Percentiles rank a stretch among this genome's conserved stretches.
These are phyloP conservation scores for Nyssa sinensis DNA, from an alignment of 148 eudicot genomes.

Conservation along the genomic window DNA sequence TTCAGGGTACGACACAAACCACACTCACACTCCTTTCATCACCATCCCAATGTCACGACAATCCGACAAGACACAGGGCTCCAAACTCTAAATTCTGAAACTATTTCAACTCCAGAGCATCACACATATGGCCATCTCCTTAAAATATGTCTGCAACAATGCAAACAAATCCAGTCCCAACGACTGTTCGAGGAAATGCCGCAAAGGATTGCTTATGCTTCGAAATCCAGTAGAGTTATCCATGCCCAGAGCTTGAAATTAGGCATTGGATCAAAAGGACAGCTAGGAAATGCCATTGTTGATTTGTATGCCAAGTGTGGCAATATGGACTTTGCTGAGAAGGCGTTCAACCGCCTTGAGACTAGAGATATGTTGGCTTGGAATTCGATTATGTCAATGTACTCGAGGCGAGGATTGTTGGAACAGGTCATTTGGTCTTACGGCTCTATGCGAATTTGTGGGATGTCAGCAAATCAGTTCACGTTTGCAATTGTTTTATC, in stretches of 20 bases:
- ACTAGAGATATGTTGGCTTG: slow-evolving; percentile 56
- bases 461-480: slow-evolving; percentile 60
- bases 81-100: not conserved
- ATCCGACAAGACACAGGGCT: slow-evolving; percentile 7
- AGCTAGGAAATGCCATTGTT: slow-evolving; percentile 60
- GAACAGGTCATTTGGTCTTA: slow-evolving; percentile 42
- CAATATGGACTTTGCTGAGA: slow-evolving; percentile 36
- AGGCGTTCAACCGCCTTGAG: slow-evolving; percentile 56
- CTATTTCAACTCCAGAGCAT: slow-evolving; percentile 9
- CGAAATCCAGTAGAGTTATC: slow-evolving; percentile 28
- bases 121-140: slow-evolving; percentile 31
- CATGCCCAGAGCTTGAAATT: slow-evolving; percentile 55
- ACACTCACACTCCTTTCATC: slow-evolving; percentile 13
- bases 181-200: slow-evolving; percentile 70
- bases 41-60: slow-evolving; percentile 17
- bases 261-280: slow-evolving; percentile 48
- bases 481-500: slow-evolving; percentile 69
- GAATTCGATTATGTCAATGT: slow-evolving; percentile 71
- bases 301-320: slow-evolving; percentile 93
- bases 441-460: slow-evolving; percentile 39
- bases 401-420: slow-evolving; percentile 52
- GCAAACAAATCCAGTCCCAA: slow-evolving; percentile 58
- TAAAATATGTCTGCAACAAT: slow-evolving; percentile 40
- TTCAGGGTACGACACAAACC: slow-evolving; percentile 14
- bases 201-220: slow-evolving; percentile 39